Percentiles rank a stretch among this genome's conserved stretches.
Conservation (phyloP, 73 alveolate genomes). For the Effrenium voratum region DNA sequence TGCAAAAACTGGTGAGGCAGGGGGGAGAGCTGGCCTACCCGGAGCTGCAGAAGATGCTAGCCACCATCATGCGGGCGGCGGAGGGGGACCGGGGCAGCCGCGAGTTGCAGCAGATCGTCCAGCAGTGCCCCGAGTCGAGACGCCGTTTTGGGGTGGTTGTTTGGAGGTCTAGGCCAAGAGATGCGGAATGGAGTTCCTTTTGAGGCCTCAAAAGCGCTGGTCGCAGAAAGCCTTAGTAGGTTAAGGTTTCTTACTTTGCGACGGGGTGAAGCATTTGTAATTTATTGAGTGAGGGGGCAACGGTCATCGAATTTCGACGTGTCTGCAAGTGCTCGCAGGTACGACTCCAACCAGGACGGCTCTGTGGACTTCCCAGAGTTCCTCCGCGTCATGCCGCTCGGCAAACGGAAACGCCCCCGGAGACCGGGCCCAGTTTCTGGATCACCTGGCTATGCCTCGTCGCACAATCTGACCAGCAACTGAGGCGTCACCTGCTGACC, state of each 20-base stretch:
- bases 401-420: too few relatives aligned
- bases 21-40: conserved; percentile 9
- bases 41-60: conserved; percentile 56
- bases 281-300: not conserved
- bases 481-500: conserved; percentile 45
- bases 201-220: too few relatives aligned
- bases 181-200: too few relatives aligned
- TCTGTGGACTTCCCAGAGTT: conserved; percentile 68
- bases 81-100: conserved; percentile 58
- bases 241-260: too few relatives aligned
- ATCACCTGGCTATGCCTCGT: too few relatives aligned
- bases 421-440: too few relatives aligned
- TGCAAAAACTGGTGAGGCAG: too few relatives aligned
- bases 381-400: conserved; percentile 64
- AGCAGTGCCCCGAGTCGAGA: not conserved
- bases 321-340: not conserved
- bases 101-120: conserved; percentile 2
- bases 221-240: too few relatives aligned
- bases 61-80: conserved; percentile 74
- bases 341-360: conserved; percentile 7
- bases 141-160: not conserved
- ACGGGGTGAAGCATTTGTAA: too few relatives aligned
- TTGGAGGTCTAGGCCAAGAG: too few relatives aligned
- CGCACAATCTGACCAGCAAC: too few relatives aligned
- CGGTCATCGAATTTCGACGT: not conserved